Evolutionary conservation across 768 basidiomycete species (phyloP), one percentile per base, ranked within the genome.

Genomic region (Neoboletus magnificus): DNA sequence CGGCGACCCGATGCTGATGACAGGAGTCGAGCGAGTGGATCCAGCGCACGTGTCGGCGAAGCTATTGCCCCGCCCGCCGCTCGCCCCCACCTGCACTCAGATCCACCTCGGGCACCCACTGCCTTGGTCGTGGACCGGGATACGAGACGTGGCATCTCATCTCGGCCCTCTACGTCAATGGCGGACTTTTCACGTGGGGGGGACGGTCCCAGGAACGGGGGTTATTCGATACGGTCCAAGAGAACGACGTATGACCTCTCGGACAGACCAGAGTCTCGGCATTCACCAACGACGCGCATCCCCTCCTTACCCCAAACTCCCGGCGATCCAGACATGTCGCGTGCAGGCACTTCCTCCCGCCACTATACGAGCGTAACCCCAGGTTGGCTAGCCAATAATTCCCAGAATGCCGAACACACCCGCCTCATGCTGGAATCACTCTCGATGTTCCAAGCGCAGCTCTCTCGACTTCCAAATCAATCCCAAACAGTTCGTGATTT

Each of bases 341-440:
- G 57, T 30, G 40, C 55, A 36, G 51, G 54, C 16, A 52, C 55
- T 2, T 30, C 48, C 16, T 50, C 59, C 7, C 60, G 57, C 33
- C 59, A 56, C 13, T 57, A 63, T 41, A 50, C 57, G 16, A 60
- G 55, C 30, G 30, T 54, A 20, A 64, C 68, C 3, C 63, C 72
- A 6, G 37, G 60, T 32, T 48, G 58, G 15, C 33, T 51, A 25
- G 35, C 55, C n/a, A 61, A 27, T 42, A 58, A 18, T 27, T 62
- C 60, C 46, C 66, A 66, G 36, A 72, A 67, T 36, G 66, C 75
- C 4, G 88, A 91, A 60, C 91, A 91, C 61, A 76, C 82, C 1
- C 74, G 79, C n/a, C 71, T 93, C 43, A 83, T 92, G 80, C 61
- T 83, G 22, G 89, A 92, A 40, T 80, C 84, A 18, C 71, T 92